phyloP scores from a whole-genome alignment of 192 early-diverging fungal species.

The Umbelopsis sp. region DNA sequence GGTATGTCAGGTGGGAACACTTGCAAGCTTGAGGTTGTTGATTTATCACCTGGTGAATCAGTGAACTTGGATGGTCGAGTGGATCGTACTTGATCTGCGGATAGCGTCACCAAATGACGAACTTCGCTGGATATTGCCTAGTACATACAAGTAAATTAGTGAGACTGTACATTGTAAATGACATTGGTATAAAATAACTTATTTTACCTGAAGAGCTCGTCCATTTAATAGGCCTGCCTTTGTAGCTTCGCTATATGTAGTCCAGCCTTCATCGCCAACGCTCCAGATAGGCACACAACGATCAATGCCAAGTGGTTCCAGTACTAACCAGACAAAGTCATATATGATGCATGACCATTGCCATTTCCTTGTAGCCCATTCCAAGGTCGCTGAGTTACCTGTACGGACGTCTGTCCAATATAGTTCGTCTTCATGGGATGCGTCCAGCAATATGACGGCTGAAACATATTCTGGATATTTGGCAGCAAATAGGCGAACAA shows the following conservation, averaged over 20 bases:
- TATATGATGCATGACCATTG: constrained; percentile 8
- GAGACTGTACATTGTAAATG: not conserved
- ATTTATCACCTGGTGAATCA: not conserved
- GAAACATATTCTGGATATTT: constrained; percentile 8
- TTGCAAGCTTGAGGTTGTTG: not conserved
- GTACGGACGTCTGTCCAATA: not conserved
- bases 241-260: not conserved
- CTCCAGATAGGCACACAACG: constrained; percentile 5
- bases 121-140: constrained; percentile 7
- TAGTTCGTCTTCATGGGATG: constrained; percentile 7
- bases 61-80: not conserved
- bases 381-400: not conserved
- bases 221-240: constrained; percentile 3
- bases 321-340: constrained; percentile 3
- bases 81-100: not conserved
- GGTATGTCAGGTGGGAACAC: constrained; percentile 1
- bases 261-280: constrained; percentile 6
- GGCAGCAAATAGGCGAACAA: constrained; percentile 18
- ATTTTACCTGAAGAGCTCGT: not conserved
- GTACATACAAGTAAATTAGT: not conserved
- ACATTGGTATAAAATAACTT: no score
- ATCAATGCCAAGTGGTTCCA: constrained; percentile 4
- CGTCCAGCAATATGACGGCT: constrained; percentile 6
- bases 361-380: constrained; percentile 9
- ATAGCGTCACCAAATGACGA: not conserved